Evolutionary conservation across 345 rosid species (phyloP), one percentile per base, ranked within the genome.

Genomic region (Rhodomyrtus tomentosa): DNA sequence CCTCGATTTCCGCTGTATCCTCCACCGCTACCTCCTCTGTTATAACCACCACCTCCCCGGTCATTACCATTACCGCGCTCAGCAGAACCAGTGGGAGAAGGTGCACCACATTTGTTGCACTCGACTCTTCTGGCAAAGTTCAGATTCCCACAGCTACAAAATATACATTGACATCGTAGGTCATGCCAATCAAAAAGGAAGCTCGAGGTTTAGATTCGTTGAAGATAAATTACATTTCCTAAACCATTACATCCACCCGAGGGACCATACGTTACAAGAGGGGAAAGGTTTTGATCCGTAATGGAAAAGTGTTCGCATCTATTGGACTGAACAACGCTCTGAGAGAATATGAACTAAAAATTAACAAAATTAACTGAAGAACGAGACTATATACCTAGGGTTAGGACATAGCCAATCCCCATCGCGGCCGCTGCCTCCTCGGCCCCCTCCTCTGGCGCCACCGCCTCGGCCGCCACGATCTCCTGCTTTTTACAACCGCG

Each of bases 391-490:
- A 86, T 85, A 97, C 99, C 96, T 88, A 40, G 98, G 94, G 87
- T 94, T 94, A 25, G 99, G 96, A 84, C 99, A 97, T 81, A 90
- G 92, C 99, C 99, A 95, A 88, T 95, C 99, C 59, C 98, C 98
- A 50, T 95, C 99, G 86, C 99, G 90, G 48, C 99, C 99, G 49
- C 96, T 86, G 53, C 96, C 96, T 55, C 92, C 95, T 25, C 96
- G 86, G 52, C 95, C 91, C 0, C 95, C 92, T 18, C 95, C 91
- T 12, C 95, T 89, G 52, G 97, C 91, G 16, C 93, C 89, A 10
- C 96, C 93, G 10, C 96, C 93, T 81, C 98, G 87, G 73, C 97
- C 95, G 68, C 96, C 94, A 10, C 98, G 92, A 86, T 93, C 93
- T 27, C 96, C 96, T 81, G 97, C 98, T 91, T 89, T 93, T 89